Base-by-base conservation (phyloP, 345 rosid genomes). In the Streptanthus diversifolius region DNA sequence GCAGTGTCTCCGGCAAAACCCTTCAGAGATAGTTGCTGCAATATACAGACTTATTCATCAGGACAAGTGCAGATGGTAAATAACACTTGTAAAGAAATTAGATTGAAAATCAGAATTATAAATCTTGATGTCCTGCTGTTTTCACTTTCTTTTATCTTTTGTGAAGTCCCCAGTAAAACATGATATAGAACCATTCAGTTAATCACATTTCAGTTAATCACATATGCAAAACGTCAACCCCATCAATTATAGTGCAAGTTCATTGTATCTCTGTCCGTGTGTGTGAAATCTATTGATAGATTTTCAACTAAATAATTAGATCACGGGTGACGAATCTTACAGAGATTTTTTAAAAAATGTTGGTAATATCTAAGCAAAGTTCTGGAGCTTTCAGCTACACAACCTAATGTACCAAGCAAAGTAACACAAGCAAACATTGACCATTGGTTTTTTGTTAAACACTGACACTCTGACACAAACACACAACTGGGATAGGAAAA, bases 1-100 rank as follows among this genome's bases (percentile, higher is more conserved):
- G 99, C 99, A 2, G 99, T 95, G 74, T 95, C 99, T 71, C 99
- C 99, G 0, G 99, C 99, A 83, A 95, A 95, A n/a, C 99, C 99
- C 81, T 95, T 91, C 51, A 95, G 90, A 63, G 98, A 88, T 18
- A 95, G 90, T 95, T 91, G 97, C 99, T 95, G 88, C 77, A 58
- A 68, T 53, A 37, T 39, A 72, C 58, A 71, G 39, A 77, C 79
- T 63, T 35, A 70, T 79, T 24, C 53, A 21, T 53, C 39, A 44
- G 39, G 5, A 27, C 24, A 61, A 15, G 4, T 5, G 11, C 19
- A 21, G 8, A 24, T 22, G 37, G 21, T 5, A 17, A 24, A 17
- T 7, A 54, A 43, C 12, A 54, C 3, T 2, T 12, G 13, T 13
- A 8, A 4, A 51, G n/a, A n/a, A 36, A 48, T 8, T 14, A 15